A percentile compares a stretch with the other conserved stretches of the same genome.
These are phyloP conservation scores for Kurtzmaniella fragi DNA, from an alignment of 805 yeast species.

Conservation along the genomic window DNA sequence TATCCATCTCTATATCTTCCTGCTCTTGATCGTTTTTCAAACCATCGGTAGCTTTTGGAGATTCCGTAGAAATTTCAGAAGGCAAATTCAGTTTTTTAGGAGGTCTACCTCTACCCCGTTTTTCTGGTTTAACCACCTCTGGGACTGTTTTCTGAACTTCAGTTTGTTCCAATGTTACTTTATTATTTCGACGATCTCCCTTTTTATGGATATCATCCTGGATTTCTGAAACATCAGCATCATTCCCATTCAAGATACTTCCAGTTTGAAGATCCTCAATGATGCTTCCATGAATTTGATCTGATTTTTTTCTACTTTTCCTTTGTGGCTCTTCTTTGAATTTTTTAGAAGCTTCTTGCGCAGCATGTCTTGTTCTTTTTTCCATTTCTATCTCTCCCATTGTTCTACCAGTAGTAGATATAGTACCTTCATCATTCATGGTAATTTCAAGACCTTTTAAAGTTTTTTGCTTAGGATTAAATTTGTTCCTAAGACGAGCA, in stretches of 20 bases:
- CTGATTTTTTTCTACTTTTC: too few relatives aligned
- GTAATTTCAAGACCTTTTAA: conserved; percentile 15
- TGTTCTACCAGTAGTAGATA: conserved; percentile 7
- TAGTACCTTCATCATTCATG: conserved; percentile 17
- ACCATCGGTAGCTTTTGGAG: neutral
- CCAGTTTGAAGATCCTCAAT: neutral
- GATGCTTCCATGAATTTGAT: too few relatives aligned
- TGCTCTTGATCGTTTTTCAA: too few relatives aligned
- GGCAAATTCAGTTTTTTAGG: neutral
- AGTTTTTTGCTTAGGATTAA: neutral
- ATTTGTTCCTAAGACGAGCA: conserved; percentile 3
- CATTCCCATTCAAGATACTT: too few relatives aligned
- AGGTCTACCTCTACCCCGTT: neutral
- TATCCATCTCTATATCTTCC: too few relatives aligned
- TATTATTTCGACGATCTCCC: too few relatives aligned
- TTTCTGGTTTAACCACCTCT: neutral
- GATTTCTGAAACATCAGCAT: too few relatives aligned
- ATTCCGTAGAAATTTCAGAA: neutral
- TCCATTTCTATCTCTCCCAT: conserved; percentile 3
- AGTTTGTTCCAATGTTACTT: too few relatives aligned
- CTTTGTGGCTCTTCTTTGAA: neutral
- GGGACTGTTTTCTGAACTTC: neutral
- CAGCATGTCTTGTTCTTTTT: conserved; percentile 6
- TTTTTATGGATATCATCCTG: too few relatives aligned
- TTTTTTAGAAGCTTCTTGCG: conserved; percentile 3